Evolutionary conservation across 2,329 filamentous ascomycete species (phyloP), one percentile per base, ranked within the genome.

Genomic region (Chrysoporthe cubensis): DNA sequence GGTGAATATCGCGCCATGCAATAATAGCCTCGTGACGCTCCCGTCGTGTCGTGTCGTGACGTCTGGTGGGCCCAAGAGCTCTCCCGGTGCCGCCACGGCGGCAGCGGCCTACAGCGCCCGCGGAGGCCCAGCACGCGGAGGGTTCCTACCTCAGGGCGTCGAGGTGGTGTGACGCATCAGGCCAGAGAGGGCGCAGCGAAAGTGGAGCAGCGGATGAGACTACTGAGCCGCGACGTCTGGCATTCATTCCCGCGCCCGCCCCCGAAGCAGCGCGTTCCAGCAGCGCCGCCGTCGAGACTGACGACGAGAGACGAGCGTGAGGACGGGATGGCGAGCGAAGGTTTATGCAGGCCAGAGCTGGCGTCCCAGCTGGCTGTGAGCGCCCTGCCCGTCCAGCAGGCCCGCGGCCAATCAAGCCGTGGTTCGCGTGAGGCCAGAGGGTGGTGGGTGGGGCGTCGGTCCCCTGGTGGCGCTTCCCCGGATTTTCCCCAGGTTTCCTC

Each of bases 401-500:
- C 50, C 50, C 16, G 21, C 6, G 50, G 32, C 56, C 56, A 58
- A 58, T 58, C 56, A 58, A 42, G 34, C 16, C 34, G 21, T 6
- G 9, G 34, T 18, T 37, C 56, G n/a, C 40, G 34, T 16, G 6
- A 32, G 62, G 48, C 32, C 48, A 56, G 48, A 16, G 34, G 44
- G n/a, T 32, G 62, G 58, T 18, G 59, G n/a, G 64, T 63, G 64
- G 61, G 58, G 43, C 67, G 34, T 62, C 46, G 42, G 60, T 65
- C 46, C 62, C 64, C 54, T 57, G 18, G 37, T 26, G 62, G 44
- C 61, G 18, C 6, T 70, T 65, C 68, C 68, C 68, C 68, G 50
- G 68, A 68, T 70, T 70, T 65, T 59, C 66, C 68, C 68, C 68
- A 65, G 62, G 57, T 48, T 48, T 61, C 26, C 34, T 14, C 57